Base-by-base conservation (phyloP, 495 filamentous ascomycete genomes). In the Penicillium bialowiezense region DNA sequence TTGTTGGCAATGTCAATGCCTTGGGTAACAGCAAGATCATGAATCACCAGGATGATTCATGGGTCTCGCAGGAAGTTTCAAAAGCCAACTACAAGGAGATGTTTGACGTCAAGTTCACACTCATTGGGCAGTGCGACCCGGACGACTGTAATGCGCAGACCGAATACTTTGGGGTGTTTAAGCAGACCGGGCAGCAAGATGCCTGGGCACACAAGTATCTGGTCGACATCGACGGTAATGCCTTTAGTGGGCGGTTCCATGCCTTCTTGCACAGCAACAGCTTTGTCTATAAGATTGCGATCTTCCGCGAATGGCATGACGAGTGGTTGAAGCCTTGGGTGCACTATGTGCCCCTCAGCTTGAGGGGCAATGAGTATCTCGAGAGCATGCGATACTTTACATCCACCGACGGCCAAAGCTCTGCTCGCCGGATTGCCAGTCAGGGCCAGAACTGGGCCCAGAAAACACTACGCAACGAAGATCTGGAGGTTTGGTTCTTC, bases 311-410 rank as follows among this genome's bases (percentile, higher is more conserved):
- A 72, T 98, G 93, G 93, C 93, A 98, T 60, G 78, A 84, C 52
- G 93, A 96, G 62, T 96, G 91, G 91, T 66, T 98, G 17, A 78
- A 81, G 64, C 89, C 93, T n/a, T 98, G 93, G 93, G 84, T 91
- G 26, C 93, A 98, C 62, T 98, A 90, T 59, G 77, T 96, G 3
- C 93, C 93, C 2, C 63, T 97, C 44, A 84, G 85, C 36, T 55
- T 95, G 55, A 81, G 82, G 50, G 91, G 91, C 4, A 83, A 89
- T 44, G 93, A 98, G 45, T 87, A 88, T 70, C 69, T 90, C 40
- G 93, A 98, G 73, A 76, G 78, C 42, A 80, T 92, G 55, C 68
- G 88, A 48, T 91, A 83, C 65, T 90, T 92, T 63, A 59, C 71
- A 36, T 51, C 67, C 21, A 77, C 84, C 58, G 66, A 77, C 48